Conservation (phyloP, 495 filamentous ascomycete genomes). For the Trypethelium eluteriae region DNA sequence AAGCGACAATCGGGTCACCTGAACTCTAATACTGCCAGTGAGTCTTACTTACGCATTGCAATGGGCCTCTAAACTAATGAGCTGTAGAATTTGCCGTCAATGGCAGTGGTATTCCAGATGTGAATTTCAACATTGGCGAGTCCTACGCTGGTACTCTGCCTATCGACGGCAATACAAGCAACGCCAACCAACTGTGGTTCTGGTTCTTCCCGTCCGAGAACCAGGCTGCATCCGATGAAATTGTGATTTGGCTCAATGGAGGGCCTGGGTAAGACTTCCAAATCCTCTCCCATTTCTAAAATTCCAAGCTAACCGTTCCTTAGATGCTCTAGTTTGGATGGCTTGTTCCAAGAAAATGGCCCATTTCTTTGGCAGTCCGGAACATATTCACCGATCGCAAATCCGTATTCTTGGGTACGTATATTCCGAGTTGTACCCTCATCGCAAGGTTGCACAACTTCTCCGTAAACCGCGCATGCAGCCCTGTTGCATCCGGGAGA, state of each 20-base stretch:
- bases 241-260: conserved; percentile 68
- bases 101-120: conserved; percentile 59
- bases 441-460: not conserved
- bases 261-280: conserved; percentile 41
- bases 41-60: not conserved
- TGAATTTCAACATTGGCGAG: conserved; percentile 69
- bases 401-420: conserved; percentile 45
- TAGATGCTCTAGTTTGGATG: conserved; percentile 45
- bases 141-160: conserved; percentile 67
- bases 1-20: conserved; percentile 18
- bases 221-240: conserved; percentile 50
- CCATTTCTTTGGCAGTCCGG: conserved; percentile 69
- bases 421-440: not conserved
- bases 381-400: conserved; percentile 53
- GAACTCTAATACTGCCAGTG: conserved; percentile 18
- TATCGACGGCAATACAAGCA: conserved; percentile 49
- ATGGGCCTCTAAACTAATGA: not conserved
- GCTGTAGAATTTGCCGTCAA: conserved; percentile 54
- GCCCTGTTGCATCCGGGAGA: no score
- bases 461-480: not conserved
- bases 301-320: not conserved
- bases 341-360: conserved; percentile 67
- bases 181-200: conserved; percentile 57
- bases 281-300: not conserved
- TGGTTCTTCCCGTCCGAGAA: conserved; percentile 68